Evolutionary conservation across 805 yeast species (phyloP), one percentile per base, ranked within the genome.

Genomic region (Spencermartinsiella europaea): DNA sequence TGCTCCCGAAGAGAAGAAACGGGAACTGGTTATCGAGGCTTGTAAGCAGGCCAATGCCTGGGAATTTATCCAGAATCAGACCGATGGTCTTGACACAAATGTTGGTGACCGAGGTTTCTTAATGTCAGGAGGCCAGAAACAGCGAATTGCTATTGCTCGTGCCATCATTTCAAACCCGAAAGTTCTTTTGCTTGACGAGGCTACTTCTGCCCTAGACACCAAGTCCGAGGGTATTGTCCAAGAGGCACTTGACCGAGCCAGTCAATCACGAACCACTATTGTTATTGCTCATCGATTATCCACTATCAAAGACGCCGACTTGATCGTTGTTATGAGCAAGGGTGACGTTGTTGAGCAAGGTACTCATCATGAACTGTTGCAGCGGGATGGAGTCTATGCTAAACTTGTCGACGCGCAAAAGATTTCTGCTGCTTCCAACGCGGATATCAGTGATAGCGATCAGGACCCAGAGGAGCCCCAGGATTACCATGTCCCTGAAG

Each of bases 21-120:
- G 70, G 38, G 63, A 62, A 45, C 48, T 67, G 27, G 67, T 71
- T 16, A 58, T 59, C 25, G 59, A 62, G 5, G 71, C 71, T 0
- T 63, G 68, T 47, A 59, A 58, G 40, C 64, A 61, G 46, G 70
- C 71, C 43, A 66, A 67, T 36, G 71, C 71, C 8, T 67, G 64
- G 57, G 70, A 65, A 36, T 67, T 67, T 44, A 64, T 67, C 40
- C 60, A 71, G 33, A 86, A 80, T 38, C 65, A 90, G 53, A 95
- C 96, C 0, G 85, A 84, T 14, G 96, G 96, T 0, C 67, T 79
- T n/a, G 72, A 83, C 34, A 90, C 97, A 0, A 73, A 87, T 49
- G 78, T 77, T 37, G 81, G 81, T 17, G 71, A 75, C 20, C 67
- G 81, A 16, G 83, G 83, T 1, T 78, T 79, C 34, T 64, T 77